phyloP scores from a whole-genome alignment of 2,329 filamentous ascomycete genomes.

The Clarireedia hainanense region DNA sequence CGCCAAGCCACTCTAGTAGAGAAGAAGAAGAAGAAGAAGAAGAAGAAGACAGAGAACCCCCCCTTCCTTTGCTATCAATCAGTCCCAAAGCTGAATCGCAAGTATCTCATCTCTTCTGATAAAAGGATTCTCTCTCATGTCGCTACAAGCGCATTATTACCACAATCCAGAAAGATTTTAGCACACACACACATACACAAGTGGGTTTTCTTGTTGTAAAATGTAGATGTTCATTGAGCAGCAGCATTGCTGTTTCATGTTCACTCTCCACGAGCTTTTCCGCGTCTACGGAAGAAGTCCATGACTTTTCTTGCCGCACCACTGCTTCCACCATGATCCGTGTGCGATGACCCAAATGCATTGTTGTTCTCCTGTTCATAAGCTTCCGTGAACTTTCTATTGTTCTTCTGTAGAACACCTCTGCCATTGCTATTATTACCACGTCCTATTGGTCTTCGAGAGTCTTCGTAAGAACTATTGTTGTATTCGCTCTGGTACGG shows the following conservation, averaged over 20 bases:
- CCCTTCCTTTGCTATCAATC: not conserved
- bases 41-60: constrained; percentile 1
- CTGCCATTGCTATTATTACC: constrained; percentile 9
- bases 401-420: constrained; percentile 72
- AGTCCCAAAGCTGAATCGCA: constrained; percentile 8
- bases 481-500: constrained; percentile 17
- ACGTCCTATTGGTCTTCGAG: constrained; percentile 19
- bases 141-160: constrained; percentile 1
- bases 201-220: not conserved
- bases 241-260: not conserved
- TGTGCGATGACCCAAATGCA: constrained; percentile 46
- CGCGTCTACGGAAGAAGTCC: constrained; percentile 92
- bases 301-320: constrained; percentile 88
- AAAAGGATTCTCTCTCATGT: not conserved
- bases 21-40: too few species aligned
- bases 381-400: constrained; percentile 77
- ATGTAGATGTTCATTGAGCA: not conserved
- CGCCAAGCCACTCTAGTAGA: constrained; percentile 5
- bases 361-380: constrained; percentile 69
- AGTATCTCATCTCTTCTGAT: not conserved
- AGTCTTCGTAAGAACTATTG: constrained; percentile 16
- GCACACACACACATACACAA: too few species aligned
- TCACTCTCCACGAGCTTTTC: constrained; percentile 47
- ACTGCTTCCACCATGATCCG: constrained; percentile 68
- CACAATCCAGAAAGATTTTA: not conserved